A percentile compares a stretch with the other conserved stretches of the same genome.
phyloP scores from a whole-genome alignment of 257 asterid genomes.

The Cruciata laevipes region DNA sequence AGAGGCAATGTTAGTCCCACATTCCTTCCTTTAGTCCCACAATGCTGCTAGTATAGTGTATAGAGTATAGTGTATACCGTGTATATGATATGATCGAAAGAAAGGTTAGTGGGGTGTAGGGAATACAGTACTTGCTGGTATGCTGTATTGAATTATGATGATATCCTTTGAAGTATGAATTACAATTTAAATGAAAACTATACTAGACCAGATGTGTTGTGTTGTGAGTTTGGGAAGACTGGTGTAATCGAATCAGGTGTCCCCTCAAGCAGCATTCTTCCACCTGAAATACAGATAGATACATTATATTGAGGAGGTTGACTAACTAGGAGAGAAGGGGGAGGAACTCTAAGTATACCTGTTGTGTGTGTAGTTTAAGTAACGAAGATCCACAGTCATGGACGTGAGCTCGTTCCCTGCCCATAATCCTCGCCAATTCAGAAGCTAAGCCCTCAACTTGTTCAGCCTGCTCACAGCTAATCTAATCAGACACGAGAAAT shows the following conservation, averaged over 20 bases:
- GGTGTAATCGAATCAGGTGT: slow-evolving; percentile 15
- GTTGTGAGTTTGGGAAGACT: too few relatives aligned
- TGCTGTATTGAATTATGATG: too few relatives aligned
- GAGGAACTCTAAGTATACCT: too few relatives aligned
- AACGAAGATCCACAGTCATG: slow-evolving; percentile 66
- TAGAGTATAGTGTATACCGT: too few relatives aligned
- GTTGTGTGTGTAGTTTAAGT: not conserved
- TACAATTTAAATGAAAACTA: not conserved
- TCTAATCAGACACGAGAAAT: not conserved
- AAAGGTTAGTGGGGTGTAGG: too few relatives aligned
- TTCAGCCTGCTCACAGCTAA: slow-evolving; percentile 48
- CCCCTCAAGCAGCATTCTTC: slow-evolving; percentile 29
- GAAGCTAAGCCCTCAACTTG: slow-evolving; percentile 49
- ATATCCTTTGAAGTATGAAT: too few relatives aligned
- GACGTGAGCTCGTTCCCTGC: slow-evolving; percentile 52
- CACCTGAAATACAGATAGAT: slow-evolving; percentile 12
- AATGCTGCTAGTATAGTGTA: too few relatives aligned
- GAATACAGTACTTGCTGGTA: too few relatives aligned
- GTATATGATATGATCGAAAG: too few relatives aligned
- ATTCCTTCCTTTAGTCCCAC: not conserved
- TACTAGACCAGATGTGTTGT: not conserved
- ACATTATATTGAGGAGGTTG: not conserved
- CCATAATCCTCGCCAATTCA: slow-evolving; percentile 53
- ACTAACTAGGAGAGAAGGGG: not conserved
- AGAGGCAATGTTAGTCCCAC: slow-evolving; percentile 59